Conservation (phyloP, 768 basidiomycete genomes). For the Multifurca ochricompacta region DNA sequence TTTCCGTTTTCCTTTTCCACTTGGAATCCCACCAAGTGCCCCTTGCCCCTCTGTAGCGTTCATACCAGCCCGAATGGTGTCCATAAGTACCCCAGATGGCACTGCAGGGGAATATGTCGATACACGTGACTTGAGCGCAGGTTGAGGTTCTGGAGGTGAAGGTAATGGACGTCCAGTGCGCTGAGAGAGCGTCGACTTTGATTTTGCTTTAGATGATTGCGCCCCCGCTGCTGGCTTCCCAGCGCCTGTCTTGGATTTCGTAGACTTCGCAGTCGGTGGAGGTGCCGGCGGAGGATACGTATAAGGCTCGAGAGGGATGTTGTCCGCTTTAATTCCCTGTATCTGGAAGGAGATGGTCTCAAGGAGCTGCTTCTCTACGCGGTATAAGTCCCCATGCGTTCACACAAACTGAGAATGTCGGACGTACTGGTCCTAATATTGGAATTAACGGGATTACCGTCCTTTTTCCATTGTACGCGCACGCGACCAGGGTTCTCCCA, state of each 20-base stretch:
- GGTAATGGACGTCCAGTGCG: slow-evolving; percentile 40
- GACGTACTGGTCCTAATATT: slow-evolving; percentile 69
- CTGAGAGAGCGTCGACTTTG: slow-evolving; percentile 22
- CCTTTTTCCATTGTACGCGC: slow-evolving; percentile 86
- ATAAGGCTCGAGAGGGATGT: slow-evolving; percentile 58
- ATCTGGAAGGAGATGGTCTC: slow-evolving; percentile 69
- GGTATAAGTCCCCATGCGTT: slow-evolving; percentile 1
- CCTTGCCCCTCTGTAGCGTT: slow-evolving; percentile 16
- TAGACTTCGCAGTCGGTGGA: slow-evolving; percentile 27
- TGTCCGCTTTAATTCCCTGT: slow-evolving; percentile 65
- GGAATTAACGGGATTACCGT: slow-evolving; percentile 56
- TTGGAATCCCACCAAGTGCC: slow-evolving; percentile 3
- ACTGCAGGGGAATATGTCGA: slow-evolving; percentile 19
- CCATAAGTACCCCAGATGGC: slow-evolving; percentile 18
- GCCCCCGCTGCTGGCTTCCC: slow-evolving; percentile 23
- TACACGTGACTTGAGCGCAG: slow-evolving; percentile 55
- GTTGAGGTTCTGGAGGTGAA: slow-evolving; percentile 68
- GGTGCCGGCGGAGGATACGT: slow-evolving; percentile 26
- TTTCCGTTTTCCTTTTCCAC: slow-evolving; percentile 23
- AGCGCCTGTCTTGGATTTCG: slow-evolving; percentile 22
- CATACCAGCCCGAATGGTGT: slow-evolving; percentile 21
- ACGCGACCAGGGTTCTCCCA: slow-evolving; percentile 99
- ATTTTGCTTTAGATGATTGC: slow-evolving; percentile 22
- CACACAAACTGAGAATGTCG: not conserved
- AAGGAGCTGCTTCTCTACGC: slow-evolving; percentile 62